Evolutionary conservation across 257 asterid genomes (phyloP).

Genomic region (Anisodus tanguticus): DNA sequence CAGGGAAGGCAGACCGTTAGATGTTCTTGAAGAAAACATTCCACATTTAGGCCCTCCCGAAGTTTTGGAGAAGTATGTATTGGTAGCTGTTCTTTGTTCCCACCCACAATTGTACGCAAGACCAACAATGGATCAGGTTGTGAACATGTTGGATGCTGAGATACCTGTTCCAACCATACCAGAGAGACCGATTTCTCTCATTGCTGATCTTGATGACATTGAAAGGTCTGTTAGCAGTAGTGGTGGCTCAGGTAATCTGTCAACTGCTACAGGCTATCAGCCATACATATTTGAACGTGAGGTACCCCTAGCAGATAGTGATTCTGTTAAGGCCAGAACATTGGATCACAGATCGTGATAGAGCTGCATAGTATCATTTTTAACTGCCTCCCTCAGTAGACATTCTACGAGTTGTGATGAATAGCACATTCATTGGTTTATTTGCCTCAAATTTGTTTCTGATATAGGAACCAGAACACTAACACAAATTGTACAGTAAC

Average conservation of each 20-base stretch:
- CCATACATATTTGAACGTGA: conserved; percentile 46
- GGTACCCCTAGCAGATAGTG: conserved; percentile 34
- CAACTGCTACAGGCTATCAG: conserved; percentile 69
- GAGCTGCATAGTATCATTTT: conserved; percentile 9
- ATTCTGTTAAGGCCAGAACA: conserved; percentile 21
- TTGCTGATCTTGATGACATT: conserved; percentile 69
- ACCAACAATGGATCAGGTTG: conserved; percentile 92
- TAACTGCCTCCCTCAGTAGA: background rate
- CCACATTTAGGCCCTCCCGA: conserved; percentile 61
- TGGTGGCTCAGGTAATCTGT: conserved; percentile 68
- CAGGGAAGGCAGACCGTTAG: conserved; percentile 62
- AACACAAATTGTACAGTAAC: conserved; percentile 27
- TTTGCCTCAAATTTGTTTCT: background rate
- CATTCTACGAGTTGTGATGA: background rate
- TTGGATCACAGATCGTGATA: background rate
- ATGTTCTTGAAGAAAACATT: conserved; percentile 68
- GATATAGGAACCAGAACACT: conserved; percentile 20
- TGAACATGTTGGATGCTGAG: conserved; percentile 79
- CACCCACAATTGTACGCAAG: conserved; percentile 87
- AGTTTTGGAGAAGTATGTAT: conserved; percentile 76
- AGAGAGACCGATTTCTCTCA: conserved; percentile 75
- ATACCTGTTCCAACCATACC: conserved; percentile 74
- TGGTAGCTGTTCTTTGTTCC: conserved; percentile 83
- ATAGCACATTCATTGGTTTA: conserved; percentile 22
- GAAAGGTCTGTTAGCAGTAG: conserved; percentile 67